Evolutionary conservation across 140 eudicot genomes (phyloP), one percentile per base, ranked within the genome.

Genomic region (Stevia rebaudiana): DNA sequence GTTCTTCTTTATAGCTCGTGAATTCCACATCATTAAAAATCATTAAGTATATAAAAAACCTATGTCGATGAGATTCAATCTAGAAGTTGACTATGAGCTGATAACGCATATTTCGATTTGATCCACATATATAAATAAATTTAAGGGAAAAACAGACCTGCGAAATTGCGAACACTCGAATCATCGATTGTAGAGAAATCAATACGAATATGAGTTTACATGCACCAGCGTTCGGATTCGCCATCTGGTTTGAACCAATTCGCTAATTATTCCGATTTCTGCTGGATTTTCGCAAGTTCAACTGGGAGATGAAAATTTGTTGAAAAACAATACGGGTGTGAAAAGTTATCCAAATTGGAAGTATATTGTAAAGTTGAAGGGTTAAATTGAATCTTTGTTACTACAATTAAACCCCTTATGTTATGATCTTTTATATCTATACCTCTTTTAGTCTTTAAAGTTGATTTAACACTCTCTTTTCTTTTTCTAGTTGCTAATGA

Each of bases 131-230:
- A 63, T 23, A 13, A 39, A 42, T 31, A 73, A 11, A 11, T 55
- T n/a, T 56, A 37, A 23, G 68, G 56, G 72, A 17, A 54, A 72
- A 74, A 24, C 48, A 67, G 49, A 74, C 79, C 74, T 74, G 59
- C 9, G 70, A 36, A 59, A n/a, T 65, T 35, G 48, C 68, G 22
- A 67, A 58, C 25, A 67, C 50, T 30, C 25, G 79, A 56, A 74
- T 65, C 19, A 57, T 47, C 13, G 57, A 67, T 74, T 74, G 70
- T 5, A 67, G 35, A 19, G 70, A 67, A 50, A 74, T 48, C 40
- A 74, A 67, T n/a, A 67, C 6, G 69, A 74, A 6, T 46, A 74
- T 61, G 64, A 67, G 55, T 74, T 67, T 74, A 58, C 44, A 74
- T 65, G 74, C 70, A 61, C 58, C 60, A 49, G 48, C 57, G 69